These are phyloP conservation scores for Penicillium robsamsonii DNA, from an alignment of 495 filamentous ascomycete species.

Conservation along the genomic window DNA sequence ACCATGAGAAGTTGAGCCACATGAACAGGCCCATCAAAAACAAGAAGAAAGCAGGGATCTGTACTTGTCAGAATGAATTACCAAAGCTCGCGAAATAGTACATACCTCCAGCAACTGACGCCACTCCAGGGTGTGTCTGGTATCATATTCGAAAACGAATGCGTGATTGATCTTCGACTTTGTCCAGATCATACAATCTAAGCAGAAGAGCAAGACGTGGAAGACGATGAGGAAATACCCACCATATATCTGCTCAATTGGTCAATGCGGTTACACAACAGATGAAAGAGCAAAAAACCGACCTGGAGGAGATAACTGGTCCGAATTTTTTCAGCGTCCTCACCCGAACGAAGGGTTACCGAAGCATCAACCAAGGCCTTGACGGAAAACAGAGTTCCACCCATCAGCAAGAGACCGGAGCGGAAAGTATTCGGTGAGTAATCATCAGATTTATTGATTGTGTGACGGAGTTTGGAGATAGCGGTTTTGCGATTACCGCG, in stretches of 20 bases:
- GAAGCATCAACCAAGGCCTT: slow-evolving; percentile 70
- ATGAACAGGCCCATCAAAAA: slow-evolving; percentile 75
- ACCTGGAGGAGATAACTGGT: slow-evolving; percentile 78
- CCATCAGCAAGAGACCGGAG: slow-evolving; percentile 75
- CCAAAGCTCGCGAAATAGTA: neutral
- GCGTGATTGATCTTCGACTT: slow-evolving; percentile 85
- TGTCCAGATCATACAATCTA: slow-evolving; percentile 81
- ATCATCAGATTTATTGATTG: slow-evolving; percentile 60
- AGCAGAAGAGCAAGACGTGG: slow-evolving; percentile 69
- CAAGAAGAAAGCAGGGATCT: slow-evolving; percentile 74
- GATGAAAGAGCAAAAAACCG: slow-evolving; percentile 19
- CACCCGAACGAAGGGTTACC: slow-evolving; percentile 49
- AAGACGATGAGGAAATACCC: slow-evolving; percentile 78
- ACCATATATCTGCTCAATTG: slow-evolving; percentile 67
- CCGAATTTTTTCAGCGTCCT: slow-evolving; percentile 45
- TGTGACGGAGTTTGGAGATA: slow-evolving; percentile 74
- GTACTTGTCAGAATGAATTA: slow-evolving; percentile 15
- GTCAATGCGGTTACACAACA: slow-evolving; percentile 11
- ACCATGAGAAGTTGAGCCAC: slow-evolving; percentile 83
- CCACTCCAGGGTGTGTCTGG: slow-evolving; percentile 81
- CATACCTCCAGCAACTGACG: slow-evolving; percentile 74
- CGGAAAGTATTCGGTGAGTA: slow-evolving; percentile 72
- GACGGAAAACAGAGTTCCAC: slow-evolving; percentile 68
- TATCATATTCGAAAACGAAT: slow-evolving; percentile 96
- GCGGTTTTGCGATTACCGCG: slow-evolving; percentile 88